Conservation (phyloP, 306 rosid species). For the Prinsepia uniflora region DNA sequence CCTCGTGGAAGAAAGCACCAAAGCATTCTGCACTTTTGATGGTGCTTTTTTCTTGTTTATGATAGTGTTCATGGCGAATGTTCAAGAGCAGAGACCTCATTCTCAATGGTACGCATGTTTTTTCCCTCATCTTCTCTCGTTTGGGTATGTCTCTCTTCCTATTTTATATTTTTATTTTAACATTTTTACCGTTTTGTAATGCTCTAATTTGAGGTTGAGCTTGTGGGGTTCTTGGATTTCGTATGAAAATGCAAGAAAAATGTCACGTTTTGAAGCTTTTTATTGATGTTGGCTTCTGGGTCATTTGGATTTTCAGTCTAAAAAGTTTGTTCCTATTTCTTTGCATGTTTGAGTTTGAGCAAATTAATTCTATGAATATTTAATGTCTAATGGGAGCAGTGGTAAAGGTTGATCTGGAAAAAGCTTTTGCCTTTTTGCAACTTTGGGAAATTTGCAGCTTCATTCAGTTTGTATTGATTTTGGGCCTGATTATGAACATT, state of each 20-base stretch:
- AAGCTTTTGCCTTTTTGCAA: not conserved
- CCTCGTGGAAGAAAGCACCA: conserved; percentile 5
- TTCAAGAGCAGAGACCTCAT: conserved; percentile 17
- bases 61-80: conserved; percentile 39
- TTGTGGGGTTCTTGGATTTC: conserved; percentile 1
- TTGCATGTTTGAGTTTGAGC: not conserved
- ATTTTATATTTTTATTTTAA: not conserved
- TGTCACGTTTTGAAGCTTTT: not conserved
- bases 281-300: not conserved
- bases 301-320: not conserved
- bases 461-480: not conserved
- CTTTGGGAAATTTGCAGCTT: not conserved
- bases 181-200: not conserved
- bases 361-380: not conserved
- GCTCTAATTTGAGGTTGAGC: conserved; percentile 2
- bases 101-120: conserved; percentile 41
- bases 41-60: not conserved
- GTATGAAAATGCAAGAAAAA: not conserved
- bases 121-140: conserved; percentile 24
- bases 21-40: not conserved
- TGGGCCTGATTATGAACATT: not conserved
- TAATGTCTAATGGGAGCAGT: not conserved
- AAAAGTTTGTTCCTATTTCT: not conserved
- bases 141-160: conserved; percentile 13
- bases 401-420: not conserved